phyloP scores from a whole-genome alignment of 108 stramenopile genomes.

The Parietichytrium sp. region DNA sequence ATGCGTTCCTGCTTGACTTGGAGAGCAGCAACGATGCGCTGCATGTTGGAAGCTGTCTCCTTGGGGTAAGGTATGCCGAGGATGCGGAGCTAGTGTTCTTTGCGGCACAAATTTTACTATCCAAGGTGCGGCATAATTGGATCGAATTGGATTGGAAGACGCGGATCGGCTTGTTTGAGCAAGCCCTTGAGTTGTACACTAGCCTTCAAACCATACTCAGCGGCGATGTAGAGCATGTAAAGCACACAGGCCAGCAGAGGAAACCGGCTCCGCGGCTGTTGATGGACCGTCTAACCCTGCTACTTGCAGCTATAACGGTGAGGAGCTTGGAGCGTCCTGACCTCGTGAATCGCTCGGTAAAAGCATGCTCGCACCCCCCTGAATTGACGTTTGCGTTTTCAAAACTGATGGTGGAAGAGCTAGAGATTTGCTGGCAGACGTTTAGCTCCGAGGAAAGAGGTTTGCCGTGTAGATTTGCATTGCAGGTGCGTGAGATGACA shows the following conservation, averaged over 20 bases:
- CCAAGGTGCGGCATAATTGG: conserved; percentile 6
- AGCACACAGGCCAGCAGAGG: too few relatives aligned
- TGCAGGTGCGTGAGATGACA: too few relatives aligned
- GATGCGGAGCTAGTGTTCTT: conserved; percentile 15
- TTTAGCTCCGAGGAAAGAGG: too few relatives aligned
- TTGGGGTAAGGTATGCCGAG: conserved; percentile 11
- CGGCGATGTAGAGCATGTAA: too few relatives aligned
- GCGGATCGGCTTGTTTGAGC: too few relatives aligned
- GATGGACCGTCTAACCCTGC: too few relatives aligned
- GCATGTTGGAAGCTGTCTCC: neutral
- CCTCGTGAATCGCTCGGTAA: neutral
- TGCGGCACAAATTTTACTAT: neutral
- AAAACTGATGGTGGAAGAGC: conserved; percentile 23
- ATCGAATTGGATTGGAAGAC: too few relatives aligned
- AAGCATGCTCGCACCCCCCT: conserved; percentile 9
- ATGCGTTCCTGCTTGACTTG: neutral
- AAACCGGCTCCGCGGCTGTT: too few relatives aligned
- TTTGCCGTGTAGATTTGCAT: too few relatives aligned
- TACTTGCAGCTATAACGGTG: too few relatives aligned
- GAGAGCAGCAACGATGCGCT: neutral
- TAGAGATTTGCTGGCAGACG: conserved; percentile 28
- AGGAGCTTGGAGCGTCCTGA: neutral
- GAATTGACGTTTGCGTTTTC: conserved; percentile 18
- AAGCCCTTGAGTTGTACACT: too few relatives aligned
- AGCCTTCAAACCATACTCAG: too few relatives aligned